Conservation (phyloP, 352 stramenopile genomes). For the Globisporangium canariense region DNA sequence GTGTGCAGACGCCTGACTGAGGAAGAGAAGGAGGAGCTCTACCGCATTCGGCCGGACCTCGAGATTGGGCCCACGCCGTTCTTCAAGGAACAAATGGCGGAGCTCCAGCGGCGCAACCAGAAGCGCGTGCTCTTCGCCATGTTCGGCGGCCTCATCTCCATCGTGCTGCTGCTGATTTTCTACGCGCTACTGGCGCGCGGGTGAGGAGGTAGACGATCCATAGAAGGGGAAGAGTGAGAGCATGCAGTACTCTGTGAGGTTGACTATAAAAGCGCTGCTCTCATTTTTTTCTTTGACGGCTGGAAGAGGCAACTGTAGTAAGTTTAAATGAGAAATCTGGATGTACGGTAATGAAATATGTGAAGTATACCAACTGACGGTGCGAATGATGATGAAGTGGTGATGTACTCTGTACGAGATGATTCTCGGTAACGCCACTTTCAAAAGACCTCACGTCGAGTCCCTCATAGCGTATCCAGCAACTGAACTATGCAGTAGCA, state of each 20-base stretch:
- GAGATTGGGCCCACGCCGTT: constrained; percentile 62
- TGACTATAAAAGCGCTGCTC: constrained; percentile 10
- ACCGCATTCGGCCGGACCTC: constrained; percentile 76
- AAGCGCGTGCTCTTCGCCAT: constrained; percentile 69
- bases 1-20: constrained; percentile 53
- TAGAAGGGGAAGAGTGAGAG: background rate
- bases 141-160: constrained; percentile 63
- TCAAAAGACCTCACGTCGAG: too few species aligned
- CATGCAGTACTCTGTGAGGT: constrained; percentile 2
- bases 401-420: too few species aligned
- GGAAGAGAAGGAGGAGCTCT: constrained; percentile 81
- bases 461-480: too few species aligned
- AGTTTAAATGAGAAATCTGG: too few species aligned
- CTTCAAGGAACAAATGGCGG: constrained; percentile 56
- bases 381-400: too few species aligned
- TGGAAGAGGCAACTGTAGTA: too few species aligned
- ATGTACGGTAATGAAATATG: too few species aligned
- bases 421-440: too few species aligned
- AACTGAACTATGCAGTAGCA: too few species aligned
- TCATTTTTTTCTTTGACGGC: background rate
- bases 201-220: constrained; percentile 1
- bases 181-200: constrained; percentile 46
- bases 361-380: too few species aligned
- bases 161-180: constrained; percentile 68
- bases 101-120: constrained; percentile 56